Percentiles rank a stretch among this genome's conserved stretches.
Evolutionary conservation across 352 stramenopile species (phyloP).

Genomic region (Globisporangium canariense): DNA sequence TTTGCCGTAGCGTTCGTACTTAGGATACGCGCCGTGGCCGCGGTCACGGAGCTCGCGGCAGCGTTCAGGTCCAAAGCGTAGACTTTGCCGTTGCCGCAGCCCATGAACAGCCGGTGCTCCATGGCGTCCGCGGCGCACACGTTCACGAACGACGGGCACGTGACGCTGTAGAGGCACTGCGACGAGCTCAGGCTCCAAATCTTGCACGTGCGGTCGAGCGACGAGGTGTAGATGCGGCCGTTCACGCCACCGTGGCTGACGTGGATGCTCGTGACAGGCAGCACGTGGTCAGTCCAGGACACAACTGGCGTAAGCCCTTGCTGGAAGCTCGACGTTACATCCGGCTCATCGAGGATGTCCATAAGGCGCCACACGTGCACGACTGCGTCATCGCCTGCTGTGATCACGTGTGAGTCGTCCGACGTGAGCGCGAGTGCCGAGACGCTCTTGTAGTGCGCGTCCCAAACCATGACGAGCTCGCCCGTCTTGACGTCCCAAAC

Average conservation of each 20-base stretch:
- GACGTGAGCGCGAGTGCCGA: slow-evolving; percentile 58
- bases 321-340: slow-evolving; percentile 53
- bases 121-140: slow-evolving; percentile 51
- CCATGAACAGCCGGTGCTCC: slow-evolving; percentile 71
- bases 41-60: slow-evolving; percentile 47
- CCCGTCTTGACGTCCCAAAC: slow-evolving; percentile 83
- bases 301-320: slow-evolving; percentile 50
- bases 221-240: slow-evolving; percentile 70
- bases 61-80: slow-evolving; percentile 70
- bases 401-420: slow-evolving; percentile 79
- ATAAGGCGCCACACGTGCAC: slow-evolving; percentile 77
- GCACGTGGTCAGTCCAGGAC: slow-evolving; percentile 77
- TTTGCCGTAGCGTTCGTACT: slow-evolving; percentile 18
- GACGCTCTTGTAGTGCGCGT: slow-evolving; percentile 87
- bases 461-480: slow-evolving; percentile 74
- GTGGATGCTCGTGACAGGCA: slow-evolving; percentile 70
- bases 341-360: slow-evolving; percentile 62
- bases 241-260: slow-evolving; percentile 64
- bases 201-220: slow-evolving; percentile 75
- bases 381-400: slow-evolving; percentile 76
- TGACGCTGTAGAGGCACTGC: slow-evolving; percentile 63
- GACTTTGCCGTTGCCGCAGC: slow-evolving; percentile 65
- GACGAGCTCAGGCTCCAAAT: slow-evolving; percentile 59
- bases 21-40: slow-evolving; percentile 47
- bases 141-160: slow-evolving; percentile 70